Evolutionary conservation across 2,329 filamentous ascomycete species (phyloP).

Genomic region (Aspergillus arachidicola): DNA sequence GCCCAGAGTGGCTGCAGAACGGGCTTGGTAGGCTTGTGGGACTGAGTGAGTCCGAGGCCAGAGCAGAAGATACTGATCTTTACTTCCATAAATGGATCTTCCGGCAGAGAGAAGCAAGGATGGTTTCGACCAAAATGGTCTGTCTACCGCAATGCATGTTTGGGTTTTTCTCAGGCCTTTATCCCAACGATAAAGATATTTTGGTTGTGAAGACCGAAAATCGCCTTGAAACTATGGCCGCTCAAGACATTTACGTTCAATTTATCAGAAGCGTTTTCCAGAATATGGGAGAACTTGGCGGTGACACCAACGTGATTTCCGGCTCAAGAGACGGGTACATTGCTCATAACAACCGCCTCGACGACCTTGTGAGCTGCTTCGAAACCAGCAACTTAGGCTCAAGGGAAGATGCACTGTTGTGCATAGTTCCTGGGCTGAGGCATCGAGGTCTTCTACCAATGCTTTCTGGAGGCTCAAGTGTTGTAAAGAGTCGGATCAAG

Average conservation of each 20-base stretch:
- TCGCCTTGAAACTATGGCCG: constrained; percentile 29
- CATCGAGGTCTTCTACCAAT: constrained; percentile 22
- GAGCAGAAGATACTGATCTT: constrained; percentile 24
- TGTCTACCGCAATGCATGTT: constrained; percentile 24
- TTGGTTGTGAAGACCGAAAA: constrained; percentile 28
- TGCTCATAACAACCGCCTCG: constrained; percentile 23
- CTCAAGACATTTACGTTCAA: constrained; percentile 38
- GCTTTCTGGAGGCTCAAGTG: constrained; percentile 22
- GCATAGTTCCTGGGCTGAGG: constrained; percentile 32
- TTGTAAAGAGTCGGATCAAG: constrained; percentile 16
- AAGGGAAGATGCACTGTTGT: constrained; percentile 35
- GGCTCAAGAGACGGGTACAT: constrained; percentile 18
- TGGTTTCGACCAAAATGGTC: constrained; percentile 22
- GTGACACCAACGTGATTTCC: constrained; percentile 19
- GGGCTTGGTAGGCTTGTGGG: constrained; percentile 27
- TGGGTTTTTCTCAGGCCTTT: constrained; percentile 15
- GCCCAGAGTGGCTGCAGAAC: constrained; percentile 17
- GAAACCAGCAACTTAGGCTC: constrained; percentile 26
- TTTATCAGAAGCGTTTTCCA: constrained; percentile 26
- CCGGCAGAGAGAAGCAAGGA: constrained; percentile 24
- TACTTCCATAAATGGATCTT: constrained; percentile 38
- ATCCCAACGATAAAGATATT: constrained; percentile 19
- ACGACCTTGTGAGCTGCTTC: constrained; percentile 30
- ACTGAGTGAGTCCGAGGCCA: constrained; percentile 22
- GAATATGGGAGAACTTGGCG: constrained; percentile 16